Conservation (phyloP, 1,284 basidiomycete genomes). For the Apiotrichum domesticum region DNA sequence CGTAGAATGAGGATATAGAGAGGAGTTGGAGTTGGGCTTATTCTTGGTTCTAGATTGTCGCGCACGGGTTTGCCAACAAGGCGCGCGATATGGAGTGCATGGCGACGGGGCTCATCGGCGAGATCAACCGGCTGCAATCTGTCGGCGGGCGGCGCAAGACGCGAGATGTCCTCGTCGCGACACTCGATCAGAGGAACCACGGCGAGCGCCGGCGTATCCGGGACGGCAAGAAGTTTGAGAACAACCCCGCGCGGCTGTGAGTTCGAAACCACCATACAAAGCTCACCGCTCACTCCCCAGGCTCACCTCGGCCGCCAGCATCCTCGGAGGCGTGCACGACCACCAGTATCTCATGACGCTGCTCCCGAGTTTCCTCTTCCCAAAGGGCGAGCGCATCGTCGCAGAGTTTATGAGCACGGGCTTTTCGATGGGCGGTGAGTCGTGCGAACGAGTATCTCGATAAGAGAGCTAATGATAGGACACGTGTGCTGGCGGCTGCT, state of each 20-base stretch:
- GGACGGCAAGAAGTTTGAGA: constrained; percentile 50
- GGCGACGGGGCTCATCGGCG: constrained; percentile 33
- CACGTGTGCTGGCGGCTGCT: constrained; percentile 17
- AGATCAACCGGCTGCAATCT: constrained; percentile 13
- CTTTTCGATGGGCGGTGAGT: constrained; percentile 50
- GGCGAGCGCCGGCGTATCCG: constrained; percentile 46
- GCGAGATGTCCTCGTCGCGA: constrained; percentile 42
- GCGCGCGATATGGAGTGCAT: constrained; percentile 29
- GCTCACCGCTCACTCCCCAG: not conserved
- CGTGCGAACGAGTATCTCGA: too few species aligned
- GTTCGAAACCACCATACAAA: not conserved
- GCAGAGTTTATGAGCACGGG: constrained; percentile 59
- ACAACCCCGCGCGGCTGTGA: constrained; percentile 58
- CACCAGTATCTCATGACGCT: constrained; percentile 77
- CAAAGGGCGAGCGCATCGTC: constrained; percentile 60
- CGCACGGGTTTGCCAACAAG: constrained; percentile 19
- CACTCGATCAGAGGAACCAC: constrained; percentile 67
- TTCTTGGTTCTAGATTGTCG: constrained; percentile 9
- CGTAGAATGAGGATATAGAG: not conserved
- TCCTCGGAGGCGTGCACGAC: constrained; percentile 48
- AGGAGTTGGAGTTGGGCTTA: too few species aligned
- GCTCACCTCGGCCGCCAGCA: constrained; percentile 9
- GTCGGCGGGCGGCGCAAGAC: constrained; percentile 10
- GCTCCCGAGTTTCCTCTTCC: constrained; percentile 69
- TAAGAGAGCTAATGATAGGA: not conserved